These are phyloP conservation scores for Fusarium devonianum DNA, from an alignment of 2,329 filamentous ascomycete genomes.

Conservation along the genomic window DNA sequence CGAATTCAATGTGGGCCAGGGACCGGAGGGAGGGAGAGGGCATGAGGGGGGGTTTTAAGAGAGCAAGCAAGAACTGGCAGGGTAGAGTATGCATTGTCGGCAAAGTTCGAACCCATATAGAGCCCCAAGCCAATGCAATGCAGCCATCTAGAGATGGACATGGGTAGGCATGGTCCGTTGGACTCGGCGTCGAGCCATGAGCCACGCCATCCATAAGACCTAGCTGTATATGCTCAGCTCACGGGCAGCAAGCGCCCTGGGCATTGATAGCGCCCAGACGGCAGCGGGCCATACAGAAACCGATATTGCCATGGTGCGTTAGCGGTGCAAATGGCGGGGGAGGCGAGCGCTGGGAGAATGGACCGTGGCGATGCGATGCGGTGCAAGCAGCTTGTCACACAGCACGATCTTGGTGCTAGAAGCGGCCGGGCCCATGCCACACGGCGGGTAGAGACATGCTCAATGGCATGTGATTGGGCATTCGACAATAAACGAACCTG, in stretches of 20 bases:
- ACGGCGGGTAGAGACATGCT: slow-evolving; percentile 14
- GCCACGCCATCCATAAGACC: slow-evolving; percentile 29
- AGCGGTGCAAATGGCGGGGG: slow-evolving; percentile 31
- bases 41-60: slow-evolving; percentile 33
- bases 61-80: slow-evolving; percentile 16
- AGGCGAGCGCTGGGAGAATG: neutral
- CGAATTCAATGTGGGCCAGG: slow-evolving; percentile 30
- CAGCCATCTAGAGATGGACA: slow-evolving; percentile 19
- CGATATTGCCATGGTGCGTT: slow-evolving; percentile 7
- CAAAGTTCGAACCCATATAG: slow-evolving; percentile 23
- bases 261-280: slow-evolving; percentile 1
- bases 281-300: slow-evolving; percentile 2
- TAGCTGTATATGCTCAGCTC: slow-evolving; percentile 19
- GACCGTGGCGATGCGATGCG: slow-evolving; percentile 28
- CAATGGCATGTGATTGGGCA: slow-evolving; percentile 22
- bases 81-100: slow-evolving; percentile 11
- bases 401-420: slow-evolving; percentile 25
- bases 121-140: slow-evolving; percentile 29
- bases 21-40: slow-evolving; percentile 19
- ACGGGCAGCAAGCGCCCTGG: slow-evolving; percentile 25
- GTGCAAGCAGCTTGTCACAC: slow-evolving; percentile 33
- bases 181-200: slow-evolving; percentile 24
- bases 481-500: no score
- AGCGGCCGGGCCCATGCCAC: neutral
- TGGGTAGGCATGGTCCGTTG: slow-evolving; percentile 21